Base-by-base conservation (phyloP, 768 basidiomycete genomes). In the Panaeolus papilionaceus region DNA sequence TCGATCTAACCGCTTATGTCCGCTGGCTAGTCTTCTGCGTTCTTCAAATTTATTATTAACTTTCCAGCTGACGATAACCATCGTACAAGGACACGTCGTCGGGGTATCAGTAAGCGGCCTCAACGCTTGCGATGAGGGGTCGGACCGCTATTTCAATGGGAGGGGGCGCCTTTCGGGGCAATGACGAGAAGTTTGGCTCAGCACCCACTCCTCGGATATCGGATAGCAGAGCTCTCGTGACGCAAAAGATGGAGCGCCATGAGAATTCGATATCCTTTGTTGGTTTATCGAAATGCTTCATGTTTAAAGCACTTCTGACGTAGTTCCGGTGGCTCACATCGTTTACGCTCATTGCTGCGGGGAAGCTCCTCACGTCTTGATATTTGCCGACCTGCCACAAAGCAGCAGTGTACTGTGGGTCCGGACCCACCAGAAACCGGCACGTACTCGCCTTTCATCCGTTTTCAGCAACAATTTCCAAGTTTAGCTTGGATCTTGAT, bases 1-100 rank as follows among this genome's bases (percentile, higher is more conserved):
- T 58, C 54, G 33, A 4, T 33, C 54, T 12, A 58, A 58, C 54
- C 54, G 54, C 54, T 58, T 58, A 58, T 58, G 14, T 58, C 54
- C 28, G 54, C 54, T 28, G 9, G 10, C 14, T 16, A 14, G 26
- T 58, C 54, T 58, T 58, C 54, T 58, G 37, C 33, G 33, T 2
- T 33, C 26, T 33, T 58, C 33, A 28, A 28, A 16, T 58, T 58
- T 33, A 58, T 58, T 12, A 33, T 58, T 58, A 58, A 33, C 26
- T 37, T 33, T 37, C 33, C 54, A 28, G 54, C 26, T 58, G 26
- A 28, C 26, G 16, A 58, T 28, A 58, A 28, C 54, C 54, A 28
- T 58, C 47, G 47, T 26, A 49, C 47, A 20, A 23, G 20, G 4
- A 28, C 54, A 58, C 14, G 28, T 58, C 54, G 54, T 14, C 28